phyloP scores from a whole-genome alignment of 257 asterid species.

The Solanum virginianum region DNA sequence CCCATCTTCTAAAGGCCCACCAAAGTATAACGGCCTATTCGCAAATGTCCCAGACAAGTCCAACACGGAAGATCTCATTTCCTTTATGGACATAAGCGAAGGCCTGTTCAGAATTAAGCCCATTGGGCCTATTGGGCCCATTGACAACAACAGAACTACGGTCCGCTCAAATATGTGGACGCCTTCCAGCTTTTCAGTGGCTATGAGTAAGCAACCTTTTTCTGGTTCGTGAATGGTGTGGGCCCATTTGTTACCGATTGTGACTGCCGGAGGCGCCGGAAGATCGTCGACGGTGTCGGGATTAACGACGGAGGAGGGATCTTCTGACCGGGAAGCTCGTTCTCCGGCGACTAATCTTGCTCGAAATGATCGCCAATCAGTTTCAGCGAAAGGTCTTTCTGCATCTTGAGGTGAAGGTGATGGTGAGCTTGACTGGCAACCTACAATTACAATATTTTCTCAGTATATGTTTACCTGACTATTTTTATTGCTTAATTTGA shows the following conservation, averaged over 20 bases:
- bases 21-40: constrained; percentile 62
- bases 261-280: constrained; percentile 9
- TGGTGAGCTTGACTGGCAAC: constrained; percentile 31
- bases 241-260: constrained; percentile 61
- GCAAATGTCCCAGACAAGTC: constrained; percentile 45
- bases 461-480: not conserved
- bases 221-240: constrained; percentile 77
- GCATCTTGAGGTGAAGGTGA: constrained; percentile 48
- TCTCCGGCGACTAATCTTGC: constrained; percentile 61
- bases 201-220: constrained; percentile 62
- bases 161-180: constrained; percentile 81
- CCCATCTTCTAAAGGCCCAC: constrained; percentile 84
- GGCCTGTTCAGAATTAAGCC: constrained; percentile 83
- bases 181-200: constrained; percentile 78
- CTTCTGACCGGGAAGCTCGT: not conserved
- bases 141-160: constrained; percentile 54
- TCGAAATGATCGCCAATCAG: constrained; percentile 81
- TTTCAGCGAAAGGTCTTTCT: constrained; percentile 12
- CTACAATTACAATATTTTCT: constrained; percentile 5
- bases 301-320: constrained; percentile 12
- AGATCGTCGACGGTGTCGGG: constrained; percentile 11
- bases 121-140: constrained; percentile 55
- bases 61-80: constrained; percentile 42
- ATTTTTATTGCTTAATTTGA: not conserved
- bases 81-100: constrained; percentile 85